Conservation (phyloP, 2,329 filamentous ascomycete genomes). For the Fusarium brevicatenulatum region DNA sequence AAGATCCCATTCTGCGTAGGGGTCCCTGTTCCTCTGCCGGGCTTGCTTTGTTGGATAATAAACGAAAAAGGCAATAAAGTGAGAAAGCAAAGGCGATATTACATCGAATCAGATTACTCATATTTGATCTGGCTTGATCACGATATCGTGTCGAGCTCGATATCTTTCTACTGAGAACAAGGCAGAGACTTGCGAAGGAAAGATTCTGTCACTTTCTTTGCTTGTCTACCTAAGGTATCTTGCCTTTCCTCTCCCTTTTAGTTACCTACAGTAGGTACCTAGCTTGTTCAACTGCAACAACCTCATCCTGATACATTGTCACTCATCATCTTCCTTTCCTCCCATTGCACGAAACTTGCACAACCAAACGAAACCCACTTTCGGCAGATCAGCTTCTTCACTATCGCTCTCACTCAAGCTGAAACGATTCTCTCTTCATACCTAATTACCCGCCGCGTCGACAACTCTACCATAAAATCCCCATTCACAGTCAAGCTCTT, state of each 20-base stretch:
- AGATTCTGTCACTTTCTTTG: conserved; percentile 5
- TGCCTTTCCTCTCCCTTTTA: not conserved
- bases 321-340: not conserved
- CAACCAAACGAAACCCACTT: conserved; percentile 10
- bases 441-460: not conserved
- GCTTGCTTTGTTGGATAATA: not conserved
- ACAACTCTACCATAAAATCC: not conserved
- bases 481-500: not conserved
- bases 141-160: not conserved
- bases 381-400: conserved; percentile 6
- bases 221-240: not conserved
- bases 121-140: not conserved
- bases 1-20: not conserved
- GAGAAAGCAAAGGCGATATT: not conserved
- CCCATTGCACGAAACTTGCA: conserved; percentile 13
- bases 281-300: not conserved
- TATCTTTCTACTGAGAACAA: not conserved
- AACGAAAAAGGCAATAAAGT: not conserved
- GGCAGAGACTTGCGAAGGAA: not conserved
- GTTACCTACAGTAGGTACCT: not conserved
- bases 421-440: conserved; percentile 2
- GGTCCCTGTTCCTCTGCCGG: not conserved
- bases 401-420: not conserved
- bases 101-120: not conserved
- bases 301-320: not conserved